phyloP scores from a whole-genome alignment of 441 rosid genomes.

The Bruguiera hainesii region DNA sequence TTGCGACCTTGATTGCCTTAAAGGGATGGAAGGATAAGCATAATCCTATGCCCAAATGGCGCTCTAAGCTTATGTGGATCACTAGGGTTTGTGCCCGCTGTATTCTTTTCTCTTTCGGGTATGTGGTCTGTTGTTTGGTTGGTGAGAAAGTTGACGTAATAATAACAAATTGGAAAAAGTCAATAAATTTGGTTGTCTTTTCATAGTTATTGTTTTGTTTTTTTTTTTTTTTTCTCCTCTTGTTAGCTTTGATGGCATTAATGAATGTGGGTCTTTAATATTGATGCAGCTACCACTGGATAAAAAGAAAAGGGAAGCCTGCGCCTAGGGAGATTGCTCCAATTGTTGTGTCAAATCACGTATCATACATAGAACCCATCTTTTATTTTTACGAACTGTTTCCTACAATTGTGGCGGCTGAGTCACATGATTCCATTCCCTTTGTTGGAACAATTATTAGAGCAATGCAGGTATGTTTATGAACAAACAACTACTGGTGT shows the following conservation, averaged over 20 bases:
- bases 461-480: constrained; percentile 82
- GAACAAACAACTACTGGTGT: not conserved
- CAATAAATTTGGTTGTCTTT: not conserved
- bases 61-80: constrained; percentile 82
- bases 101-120: constrained; percentile 95
- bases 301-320: constrained; percentile 83
- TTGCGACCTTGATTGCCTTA: constrained; percentile 71
- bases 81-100: constrained; percentile 70
- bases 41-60: constrained; percentile 87
- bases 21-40: constrained; percentile 81
- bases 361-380: constrained; percentile 89
- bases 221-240: no score
- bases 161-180: not conserved
- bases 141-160: not conserved
- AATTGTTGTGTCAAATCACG: constrained; percentile 87
- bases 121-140: not conserved
- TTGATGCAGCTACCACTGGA: constrained; percentile 85
- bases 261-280: not conserved
- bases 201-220: not conserved
- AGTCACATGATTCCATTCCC: constrained; percentile 90
- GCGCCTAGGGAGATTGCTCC: constrained; percentile 90
- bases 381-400: constrained; percentile 88
- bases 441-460: constrained; percentile 96
- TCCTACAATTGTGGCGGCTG: constrained; percentile 93
- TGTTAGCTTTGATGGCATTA: not conserved